Conservation (phyloP, 306 rosid species). For the Vigna hirtella region DNA sequence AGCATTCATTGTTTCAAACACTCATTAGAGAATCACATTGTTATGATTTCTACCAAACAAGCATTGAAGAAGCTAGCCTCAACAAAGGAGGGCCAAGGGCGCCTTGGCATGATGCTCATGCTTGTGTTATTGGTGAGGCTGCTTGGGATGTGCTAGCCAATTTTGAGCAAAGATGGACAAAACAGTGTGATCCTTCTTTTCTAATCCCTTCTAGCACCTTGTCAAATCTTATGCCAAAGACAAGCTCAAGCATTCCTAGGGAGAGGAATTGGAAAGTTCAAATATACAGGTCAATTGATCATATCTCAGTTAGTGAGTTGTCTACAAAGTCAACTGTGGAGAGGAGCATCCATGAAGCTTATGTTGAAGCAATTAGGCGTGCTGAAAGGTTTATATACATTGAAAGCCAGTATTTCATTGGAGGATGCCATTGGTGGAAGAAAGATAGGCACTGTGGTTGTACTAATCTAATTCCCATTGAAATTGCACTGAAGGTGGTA, state of each 20-base stretch:
- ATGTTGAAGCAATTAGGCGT: conserved; percentile 82
- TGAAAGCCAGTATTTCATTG: conserved; percentile 94
- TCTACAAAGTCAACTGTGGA: conserved; percentile 65
- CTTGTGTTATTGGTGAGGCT: conserved; percentile 84
- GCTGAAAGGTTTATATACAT: conserved; percentile 92
- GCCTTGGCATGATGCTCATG: conserved; percentile 97
- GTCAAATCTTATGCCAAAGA: conserved; percentile 50
- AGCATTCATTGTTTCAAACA: conserved; percentile 82
- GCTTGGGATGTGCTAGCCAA: conserved; percentile 86
- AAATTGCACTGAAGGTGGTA: conserved; percentile 86
- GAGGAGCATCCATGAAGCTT: conserved; percentile 83
- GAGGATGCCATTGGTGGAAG: conserved; percentile 88
- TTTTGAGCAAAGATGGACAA: conserved; percentile 90
- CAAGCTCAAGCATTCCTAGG: conserved; percentile 44
- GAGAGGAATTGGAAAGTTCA: conserved; percentile 82
- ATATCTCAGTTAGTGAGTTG: conserved; percentile 57
- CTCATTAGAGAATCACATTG: conserved; percentile 70
- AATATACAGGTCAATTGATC: conserved; percentile 86
- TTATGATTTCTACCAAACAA: conserved; percentile 80
- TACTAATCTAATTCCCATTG: conserved; percentile 79
- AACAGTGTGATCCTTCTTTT: conserved; percentile 75
- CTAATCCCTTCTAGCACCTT: conserved; percentile 63
- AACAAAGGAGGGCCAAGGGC: conserved; percentile 87
- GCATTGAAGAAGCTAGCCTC: conserved; percentile 69
- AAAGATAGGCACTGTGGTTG: conserved; percentile 73